These are phyloP conservation scores for Grosmannia penicillata DNA, from an alignment of 2,329 filamentous ascomycete species.

Conservation along the genomic window DNA sequence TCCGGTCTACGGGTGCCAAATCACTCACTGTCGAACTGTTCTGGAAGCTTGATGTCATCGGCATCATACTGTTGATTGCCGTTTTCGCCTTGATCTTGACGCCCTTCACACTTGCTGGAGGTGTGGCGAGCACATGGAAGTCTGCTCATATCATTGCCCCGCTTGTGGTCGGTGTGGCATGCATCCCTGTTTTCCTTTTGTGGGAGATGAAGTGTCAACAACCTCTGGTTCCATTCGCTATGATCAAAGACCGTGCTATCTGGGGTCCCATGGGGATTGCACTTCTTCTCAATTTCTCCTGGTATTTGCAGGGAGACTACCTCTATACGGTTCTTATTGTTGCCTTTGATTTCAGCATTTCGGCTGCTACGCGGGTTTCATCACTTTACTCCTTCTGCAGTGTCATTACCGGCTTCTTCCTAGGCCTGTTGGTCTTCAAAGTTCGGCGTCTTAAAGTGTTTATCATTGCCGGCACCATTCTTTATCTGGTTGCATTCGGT, in stretches of 20 bases:
- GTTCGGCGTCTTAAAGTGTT: constrained; percentile 48
- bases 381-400: constrained; percentile 44
- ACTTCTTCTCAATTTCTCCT: constrained; percentile 38
- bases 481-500: constrained; percentile 52
- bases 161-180: constrained; percentile 28
- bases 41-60: constrained; percentile 29
- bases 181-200: constrained; percentile 34
- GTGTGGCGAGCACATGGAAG: constrained; percentile 22
- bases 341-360: constrained; percentile 42
- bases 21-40: constrained; percentile 25
- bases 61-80: constrained; percentile 29
- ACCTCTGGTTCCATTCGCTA: constrained; percentile 43
- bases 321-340: constrained; percentile 48
- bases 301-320: constrained; percentile 50
- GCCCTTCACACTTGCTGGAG: constrained; percentile 30
- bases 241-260: constrained; percentile 48
- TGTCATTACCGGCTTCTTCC: constrained; percentile 39
- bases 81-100: constrained; percentile 30
- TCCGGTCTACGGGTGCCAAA: too few relatives aligned
- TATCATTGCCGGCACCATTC: constrained; percentile 41
- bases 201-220: constrained; percentile 32
- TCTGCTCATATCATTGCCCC: constrained; percentile 25
- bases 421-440: constrained; percentile 41
- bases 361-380: constrained; percentile 40
- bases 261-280: constrained; percentile 49